Base-by-base conservation (phyloP, 805 yeast species). In the Saccharomyces eubayanus region DNA sequence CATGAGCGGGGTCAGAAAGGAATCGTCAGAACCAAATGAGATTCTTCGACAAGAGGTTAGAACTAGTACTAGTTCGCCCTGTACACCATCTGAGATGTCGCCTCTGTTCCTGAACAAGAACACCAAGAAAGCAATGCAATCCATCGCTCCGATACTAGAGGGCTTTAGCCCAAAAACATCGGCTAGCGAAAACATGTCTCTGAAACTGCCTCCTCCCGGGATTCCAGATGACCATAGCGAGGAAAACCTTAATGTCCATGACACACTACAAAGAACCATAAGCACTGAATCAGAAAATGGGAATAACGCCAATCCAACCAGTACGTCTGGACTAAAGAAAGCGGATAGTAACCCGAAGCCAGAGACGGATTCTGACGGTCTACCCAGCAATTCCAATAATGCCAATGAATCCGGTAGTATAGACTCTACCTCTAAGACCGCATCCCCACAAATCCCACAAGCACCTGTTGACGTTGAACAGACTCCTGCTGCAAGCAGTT, bases 101-200 rank as follows among this genome's bases (percentile, higher is more conserved):
- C 74, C 74, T 2, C 54, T 70, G 40, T 64, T 59, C 16, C 56
- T 71, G 28, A 62, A 60, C 49, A 59, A 59, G 24, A 67, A 70
- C 28, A 71, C 71, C 31, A 76, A 75, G 61, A 81, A 75, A 57
- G 92, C 92, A 11, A 83, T 86, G 75, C 91, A 88, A 10, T 79
- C 89, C 0, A 81, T 87, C 47, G 92, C 92, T 0, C 94, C 95
- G 1, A 85, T 87, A 64, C 68, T 87, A 45, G 90, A 84, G 64
- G 76, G 81, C 1, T 87, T 85, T 67, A 78, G 81, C 5, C 94
- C 94, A 5, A 87, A 85, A 63, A 79, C 90, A 0, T 78, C 85
- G 0, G 75, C 81, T 3, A 72, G 77, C 50, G 80, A 76, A 59
- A 74, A 75, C 59, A 73, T 67, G 31, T 67, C 71, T 8, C 58